Evolutionary conservation across 108 stramenopile species (phyloP).

Genomic region (Skeletonema menzelii): DNA sequence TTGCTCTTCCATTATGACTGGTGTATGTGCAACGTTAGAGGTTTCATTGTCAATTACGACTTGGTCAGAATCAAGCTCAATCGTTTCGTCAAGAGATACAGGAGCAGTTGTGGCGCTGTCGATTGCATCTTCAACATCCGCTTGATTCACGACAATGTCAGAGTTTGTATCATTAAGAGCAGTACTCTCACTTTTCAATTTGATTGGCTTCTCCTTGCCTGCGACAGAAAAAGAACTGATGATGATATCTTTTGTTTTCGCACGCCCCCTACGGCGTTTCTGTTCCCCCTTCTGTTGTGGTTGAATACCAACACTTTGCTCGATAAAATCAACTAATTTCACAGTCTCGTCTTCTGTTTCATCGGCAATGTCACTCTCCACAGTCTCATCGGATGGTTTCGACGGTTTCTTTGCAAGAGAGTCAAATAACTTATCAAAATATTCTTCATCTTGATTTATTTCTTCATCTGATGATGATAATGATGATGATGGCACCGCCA

Average conservation of each 20-base stretch:
- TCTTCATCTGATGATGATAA: not conserved
- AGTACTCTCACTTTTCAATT: constrained; percentile 1
- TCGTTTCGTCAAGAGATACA: not conserved
- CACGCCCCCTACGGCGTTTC: constrained; percentile 12
- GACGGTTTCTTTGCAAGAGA: not conserved
- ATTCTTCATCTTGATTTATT: constrained; percentile 25
- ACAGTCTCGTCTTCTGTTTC: constrained; percentile 3
- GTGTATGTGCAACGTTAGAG: constrained; percentile 2
- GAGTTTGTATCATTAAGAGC: not conserved
- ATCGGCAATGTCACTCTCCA: not conserved
- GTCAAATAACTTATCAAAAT: constrained; percentile 23
- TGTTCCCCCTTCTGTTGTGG: not conserved
- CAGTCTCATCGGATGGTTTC: not conserved
- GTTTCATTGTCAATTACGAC: not conserved
- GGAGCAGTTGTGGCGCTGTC: not conserved
- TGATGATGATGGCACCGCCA: not conserved
- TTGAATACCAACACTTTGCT: constrained; percentile 36
- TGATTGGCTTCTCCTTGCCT: constrained; percentile 5
- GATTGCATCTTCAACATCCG: not conserved
- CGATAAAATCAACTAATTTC: constrained; percentile 45
- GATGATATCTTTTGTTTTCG: constrained; percentile 4
- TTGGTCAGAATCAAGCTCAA: not conserved
- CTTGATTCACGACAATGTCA: not conserved
- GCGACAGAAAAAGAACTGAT: constrained; percentile 4
- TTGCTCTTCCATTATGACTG: constrained; percentile 42